Evolutionary conservation across 2,329 filamentous ascomycete genomes (phyloP), one percentile per base, ranked within the genome.

Genomic region (Diaporthe amygdali): DNA sequence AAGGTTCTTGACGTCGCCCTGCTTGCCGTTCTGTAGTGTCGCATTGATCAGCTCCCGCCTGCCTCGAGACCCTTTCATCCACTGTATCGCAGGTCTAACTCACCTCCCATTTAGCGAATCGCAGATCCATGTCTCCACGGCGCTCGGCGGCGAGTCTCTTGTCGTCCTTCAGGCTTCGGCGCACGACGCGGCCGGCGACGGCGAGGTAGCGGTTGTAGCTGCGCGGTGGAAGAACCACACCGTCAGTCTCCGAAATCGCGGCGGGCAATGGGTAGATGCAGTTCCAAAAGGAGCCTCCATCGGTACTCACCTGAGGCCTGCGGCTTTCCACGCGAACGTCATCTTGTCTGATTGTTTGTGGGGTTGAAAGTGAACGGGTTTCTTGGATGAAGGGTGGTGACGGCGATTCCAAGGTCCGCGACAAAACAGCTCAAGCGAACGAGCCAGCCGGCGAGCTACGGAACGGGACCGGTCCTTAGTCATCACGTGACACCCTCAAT

Each of bases 121-220:
- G 92, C 79, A 99, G 85, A 69, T 98, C 96, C 85, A 92, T 92
- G 84, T 95, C 91, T 81, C 95, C 95, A 82, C 96, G 92, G 82
- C 94, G 92, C 90, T 98, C 96, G 76, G 95, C 95, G 77, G 83
- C 83, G 77, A 98, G 84, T 86, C 96, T 91, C 88, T 95, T 93
- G 71, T 96, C 94, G 81, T 99, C 96, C 90, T 98, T 98, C 84
- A 99, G 89, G 83, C 95, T 97, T 84, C 94, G 93, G 87, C 97
- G 96, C 84, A 99, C 94, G 82, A 94, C 93, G 85, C 95, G 95
- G 85, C 95, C 91, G 81, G 96, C 95, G 86, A 99, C 91, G 82
- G 95, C 92, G 83, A 99, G 92, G 92, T 98, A 98, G 88, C 95
- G 96, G 93, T 99, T 99, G 94, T 99, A 99, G 88, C 96, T 99